These are phyloP conservation scores for Mycena leptocephala DNA, from an alignment of 768 basidiomycete genomes.

Conservation along the genomic window DNA sequence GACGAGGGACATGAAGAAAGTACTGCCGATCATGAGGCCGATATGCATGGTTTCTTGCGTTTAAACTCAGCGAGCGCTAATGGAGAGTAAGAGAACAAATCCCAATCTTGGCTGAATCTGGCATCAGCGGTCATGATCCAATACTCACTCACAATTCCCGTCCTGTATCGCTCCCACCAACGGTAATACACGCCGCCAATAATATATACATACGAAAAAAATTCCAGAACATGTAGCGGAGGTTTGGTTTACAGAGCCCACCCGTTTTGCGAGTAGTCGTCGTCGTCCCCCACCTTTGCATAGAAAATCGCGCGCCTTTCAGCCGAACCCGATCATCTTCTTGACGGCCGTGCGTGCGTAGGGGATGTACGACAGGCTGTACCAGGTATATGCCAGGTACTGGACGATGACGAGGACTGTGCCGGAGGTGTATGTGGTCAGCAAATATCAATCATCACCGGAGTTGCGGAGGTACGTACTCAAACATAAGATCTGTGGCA, in stretches of 20 bases:
- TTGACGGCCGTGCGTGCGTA: conserved; percentile 86
- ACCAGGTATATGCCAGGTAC: conserved; percentile 95
- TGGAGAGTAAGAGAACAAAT: too few species aligned
- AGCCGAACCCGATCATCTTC: conserved; percentile 72
- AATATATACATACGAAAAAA: conserved; percentile 9
- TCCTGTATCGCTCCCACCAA: too few species aligned
- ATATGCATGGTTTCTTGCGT: too few species aligned
- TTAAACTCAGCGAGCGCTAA: too few species aligned
- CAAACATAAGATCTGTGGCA: conserved; percentile 74
- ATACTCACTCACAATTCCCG: not conserved
- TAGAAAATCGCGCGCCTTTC: conserved; percentile 29
- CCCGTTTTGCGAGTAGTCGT: not conserved
- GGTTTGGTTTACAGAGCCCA: not conserved
- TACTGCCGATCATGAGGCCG: too few species aligned
- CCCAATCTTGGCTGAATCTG: too few species aligned
- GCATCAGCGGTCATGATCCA: not conserved
- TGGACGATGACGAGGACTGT: conserved; percentile 93
- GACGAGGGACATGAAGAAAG: too few species aligned
- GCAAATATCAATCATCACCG: conserved; percentile 22
- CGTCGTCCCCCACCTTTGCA: conserved; percentile 18
- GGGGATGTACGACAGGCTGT: conserved; percentile 90
- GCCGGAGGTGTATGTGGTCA: conserved; percentile 5
- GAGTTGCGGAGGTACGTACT: conserved; percentile 57
- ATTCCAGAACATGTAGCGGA: conserved; percentile 19
- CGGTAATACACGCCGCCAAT: conserved; percentile 1